Evolutionary conservation across 2,329 filamentous ascomycete genomes (phyloP), one percentile per base, ranked within the genome.

Genomic region (Paecilomyces dactylethromorphus): DNA sequence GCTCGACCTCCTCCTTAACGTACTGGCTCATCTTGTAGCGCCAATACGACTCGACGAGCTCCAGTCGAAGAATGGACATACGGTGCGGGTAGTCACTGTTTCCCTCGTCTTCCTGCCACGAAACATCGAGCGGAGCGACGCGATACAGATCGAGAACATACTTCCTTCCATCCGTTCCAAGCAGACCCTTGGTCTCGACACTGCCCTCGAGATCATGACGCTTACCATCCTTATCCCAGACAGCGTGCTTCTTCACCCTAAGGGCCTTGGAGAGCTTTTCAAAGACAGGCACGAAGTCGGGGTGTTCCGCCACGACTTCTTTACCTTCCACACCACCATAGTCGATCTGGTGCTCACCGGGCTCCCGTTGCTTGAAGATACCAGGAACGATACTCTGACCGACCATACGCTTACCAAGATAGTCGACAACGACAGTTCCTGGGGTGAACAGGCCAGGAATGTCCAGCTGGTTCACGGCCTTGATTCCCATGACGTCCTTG

Each of bases 251-350:
- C 84, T 97, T 97, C 60, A 97, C 90, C 65, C 89, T 90, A 68
- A 97, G 83, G 2, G 91, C 86, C 76, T 93, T 92, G 51, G 93
- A 97, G 32, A 99, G 84, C 79, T 95, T 92, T 71, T 91, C 87
- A 68, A 99, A 99, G 10, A 91, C 83, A 29, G 88, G 80, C 0
- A 86, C 86, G 68, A 99, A 99, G 21, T 87, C 86, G 71, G 95
- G 88, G 69, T 97, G 91, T 12, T 91, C 89, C 0, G 94, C 92
- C 56, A 99, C 91, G 26, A 96, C 85, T 65, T 99, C 94, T 77
- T 96, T 96, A 65, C 95, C 94, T 73, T 99, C 94, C 32, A 97
- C 94, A 65, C 93, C 94, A 71, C 94, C 94, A 70, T 99, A 99
- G 74, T 99, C 94, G 66, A 99, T 97, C 76, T 97, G 94, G 76